These are phyloP conservation scores for Cercospora zeae-maydis DNA, from an alignment of 2,329 filamentous ascomycete species.

Conservation along the genomic window DNA sequence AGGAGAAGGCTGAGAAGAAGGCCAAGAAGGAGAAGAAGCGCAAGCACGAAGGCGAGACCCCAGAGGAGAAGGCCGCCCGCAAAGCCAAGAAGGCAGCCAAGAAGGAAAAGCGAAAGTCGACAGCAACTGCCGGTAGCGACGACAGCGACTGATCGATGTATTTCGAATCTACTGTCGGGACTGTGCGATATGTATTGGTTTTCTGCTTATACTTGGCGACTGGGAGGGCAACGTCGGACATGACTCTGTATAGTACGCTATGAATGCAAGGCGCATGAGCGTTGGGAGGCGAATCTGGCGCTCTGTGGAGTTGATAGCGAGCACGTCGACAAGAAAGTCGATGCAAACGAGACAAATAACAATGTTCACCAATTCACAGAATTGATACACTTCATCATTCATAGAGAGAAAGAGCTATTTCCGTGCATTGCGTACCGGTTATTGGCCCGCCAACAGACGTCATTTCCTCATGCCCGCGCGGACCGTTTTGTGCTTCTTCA, in stretches of 20 bases:
- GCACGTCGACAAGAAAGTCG: constrained; percentile 7
- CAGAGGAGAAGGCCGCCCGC: constrained; percentile 48
- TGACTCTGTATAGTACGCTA: constrained; percentile 19
- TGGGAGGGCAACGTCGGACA: constrained; percentile 1
- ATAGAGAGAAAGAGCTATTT: neutral
- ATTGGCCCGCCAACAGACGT: constrained; percentile 2
- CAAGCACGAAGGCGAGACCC: constrained; percentile 46
- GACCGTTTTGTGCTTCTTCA: constrained; percentile 5
- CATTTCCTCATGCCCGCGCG: constrained; percentile 1
- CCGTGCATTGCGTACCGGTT: neutral
- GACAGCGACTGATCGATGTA: constrained; percentile 24
- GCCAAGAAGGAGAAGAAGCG: constrained; percentile 45
- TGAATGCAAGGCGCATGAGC: constrained; percentile 13
- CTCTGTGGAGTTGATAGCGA: constrained; percentile 12
- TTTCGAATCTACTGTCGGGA: neutral
- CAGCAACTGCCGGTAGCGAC: constrained; percentile 30
- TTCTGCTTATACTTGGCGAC: constrained; percentile 5
- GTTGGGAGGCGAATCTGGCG: constrained; percentile 15
- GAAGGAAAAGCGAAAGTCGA: constrained; percentile 56
- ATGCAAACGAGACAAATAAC: neutral
- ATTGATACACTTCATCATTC: neutral
- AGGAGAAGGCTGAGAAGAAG: constrained; percentile 31
- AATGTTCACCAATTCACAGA: neutral
- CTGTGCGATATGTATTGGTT: constrained; percentile 3
- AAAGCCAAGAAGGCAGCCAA: constrained; percentile 74